Conservation (phyloP, 2,329 filamentous ascomycete genomes). For the Tolypocladium guangdongense region DNA sequence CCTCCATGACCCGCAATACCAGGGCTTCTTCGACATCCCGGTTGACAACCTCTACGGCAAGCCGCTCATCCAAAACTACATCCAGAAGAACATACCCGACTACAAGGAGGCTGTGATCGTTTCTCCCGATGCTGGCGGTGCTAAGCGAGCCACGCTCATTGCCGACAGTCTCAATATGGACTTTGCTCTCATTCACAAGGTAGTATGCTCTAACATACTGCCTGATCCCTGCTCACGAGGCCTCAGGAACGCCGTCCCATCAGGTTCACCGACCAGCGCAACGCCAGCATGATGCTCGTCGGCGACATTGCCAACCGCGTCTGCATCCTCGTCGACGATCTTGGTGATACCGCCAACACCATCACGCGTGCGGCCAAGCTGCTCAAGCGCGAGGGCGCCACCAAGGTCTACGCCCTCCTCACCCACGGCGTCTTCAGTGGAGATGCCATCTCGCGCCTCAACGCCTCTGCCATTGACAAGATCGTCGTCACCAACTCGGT, state of each 20-base stretch:
- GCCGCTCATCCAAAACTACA: slow-evolving; percentile 59
- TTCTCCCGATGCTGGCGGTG: slow-evolving; percentile 90
- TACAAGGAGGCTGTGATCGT: slow-evolving; percentile 85
- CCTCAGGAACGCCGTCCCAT: slow-evolving; percentile 75
- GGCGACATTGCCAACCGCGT: slow-evolving; percentile 72
- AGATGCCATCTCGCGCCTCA: slow-evolving; percentile 89
- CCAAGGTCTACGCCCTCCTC: slow-evolving; percentile 78
- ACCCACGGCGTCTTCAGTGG: slow-evolving; percentile 94
- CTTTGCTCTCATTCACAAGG: slow-evolving; percentile 97
- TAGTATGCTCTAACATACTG: slow-evolving; percentile 16
- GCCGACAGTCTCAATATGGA: slow-evolving; percentile 88
- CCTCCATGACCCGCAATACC: slow-evolving; percentile 89
- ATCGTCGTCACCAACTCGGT: slow-evolving; percentile 94
- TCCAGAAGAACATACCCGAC: slow-evolving; percentile 72
- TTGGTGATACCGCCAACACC: slow-evolving; percentile 93
- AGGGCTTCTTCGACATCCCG: slow-evolving; percentile 97
- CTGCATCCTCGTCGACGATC: slow-evolving; percentile 86
- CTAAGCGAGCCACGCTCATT: slow-evolving; percentile 91
- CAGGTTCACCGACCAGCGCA: slow-evolving; percentile 77
- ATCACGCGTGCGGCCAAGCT: slow-evolving; percentile 94
- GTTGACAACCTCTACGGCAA: slow-evolving; percentile 95
- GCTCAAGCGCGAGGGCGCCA: slow-evolving; percentile 93
- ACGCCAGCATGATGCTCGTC: slow-evolving; percentile 92
- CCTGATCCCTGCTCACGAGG: slow-evolving; percentile 21
- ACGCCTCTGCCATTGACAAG: slow-evolving; percentile 84